These are phyloP conservation scores for Harringtonia lauricola DNA, from an alignment of 2,329 filamentous ascomycete species.

Conservation along the genomic window DNA sequence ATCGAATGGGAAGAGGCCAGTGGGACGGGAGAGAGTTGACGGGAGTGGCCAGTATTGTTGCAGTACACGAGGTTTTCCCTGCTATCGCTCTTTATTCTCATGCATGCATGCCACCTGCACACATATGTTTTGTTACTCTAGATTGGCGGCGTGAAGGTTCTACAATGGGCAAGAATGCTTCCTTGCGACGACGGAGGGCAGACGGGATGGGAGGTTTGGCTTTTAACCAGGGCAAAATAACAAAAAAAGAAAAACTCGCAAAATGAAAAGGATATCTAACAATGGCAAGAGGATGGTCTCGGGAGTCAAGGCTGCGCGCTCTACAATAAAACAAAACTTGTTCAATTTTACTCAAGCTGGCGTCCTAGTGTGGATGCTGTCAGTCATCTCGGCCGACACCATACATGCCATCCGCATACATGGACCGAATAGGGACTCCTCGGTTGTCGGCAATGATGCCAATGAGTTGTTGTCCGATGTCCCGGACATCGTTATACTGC, in stretches of 20 bases:
- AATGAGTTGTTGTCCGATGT: constrained; percentile 26
- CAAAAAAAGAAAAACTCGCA: constrained; percentile 4
- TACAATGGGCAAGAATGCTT: constrained; percentile 7
- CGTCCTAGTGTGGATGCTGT: too few relatives aligned
- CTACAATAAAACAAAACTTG: too few relatives aligned
- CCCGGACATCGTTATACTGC: constrained; percentile 27
- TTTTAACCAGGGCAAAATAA: constrained; percentile 4
- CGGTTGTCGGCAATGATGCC: constrained; percentile 25
- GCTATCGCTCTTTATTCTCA: background rate
- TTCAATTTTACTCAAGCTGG: too few relatives aligned
- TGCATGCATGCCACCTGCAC: background rate
- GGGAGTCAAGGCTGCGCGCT: background rate
- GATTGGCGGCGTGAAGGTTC: constrained; percentile 4
- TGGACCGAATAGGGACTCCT: constrained; percentile 18
- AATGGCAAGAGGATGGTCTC: background rate
- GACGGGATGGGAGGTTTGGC: background rate
- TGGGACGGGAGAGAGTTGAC: background rate
- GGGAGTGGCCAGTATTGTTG: background rate
- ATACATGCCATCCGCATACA: constrained; percentile 20
- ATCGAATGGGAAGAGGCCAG: background rate
- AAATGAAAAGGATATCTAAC: constrained; percentile 2
- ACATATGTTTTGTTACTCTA: constrained; percentile 8
- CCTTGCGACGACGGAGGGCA: constrained; percentile 4
- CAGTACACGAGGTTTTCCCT: background rate
- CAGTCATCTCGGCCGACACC: constrained; percentile 17